Evolutionary conservation across 1,284 basidiomycete species (phyloP).

Genomic region (Baeospora myosura): DNA sequence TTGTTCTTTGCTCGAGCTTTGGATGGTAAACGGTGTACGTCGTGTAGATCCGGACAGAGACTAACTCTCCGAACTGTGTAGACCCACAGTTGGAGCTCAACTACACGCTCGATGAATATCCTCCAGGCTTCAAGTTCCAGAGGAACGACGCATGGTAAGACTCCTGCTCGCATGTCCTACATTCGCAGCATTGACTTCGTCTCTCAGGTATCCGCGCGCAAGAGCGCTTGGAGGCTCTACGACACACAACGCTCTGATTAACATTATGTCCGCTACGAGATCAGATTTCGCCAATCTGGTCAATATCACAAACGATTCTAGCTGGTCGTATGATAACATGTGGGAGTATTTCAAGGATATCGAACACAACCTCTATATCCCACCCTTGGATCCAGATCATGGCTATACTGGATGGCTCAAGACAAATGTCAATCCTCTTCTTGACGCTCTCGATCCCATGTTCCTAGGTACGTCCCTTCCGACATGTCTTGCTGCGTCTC

Average conservation of each 20-base stretch:
- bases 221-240: constrained; percentile 18
- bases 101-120: constrained; percentile 18
- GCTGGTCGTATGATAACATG: constrained; percentile 17
- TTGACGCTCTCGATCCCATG: too few species aligned
- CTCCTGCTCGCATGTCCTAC: neutral
- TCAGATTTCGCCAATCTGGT: constrained; percentile 17
- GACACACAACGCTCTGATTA: constrained; percentile 19
- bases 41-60: neutral
- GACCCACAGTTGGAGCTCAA: constrained; percentile 16
- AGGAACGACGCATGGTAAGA: constrained; percentile 14
- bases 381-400: constrained; percentile 11
- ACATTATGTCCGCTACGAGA: constrained; percentile 15
- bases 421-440: constrained; percentile 16
- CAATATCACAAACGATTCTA: constrained; percentile 15
- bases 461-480: too few species aligned
- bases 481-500: too few species aligned
- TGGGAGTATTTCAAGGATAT: constrained; percentile 17
- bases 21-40: constrained; percentile 10
- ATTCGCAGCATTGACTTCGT: neutral
- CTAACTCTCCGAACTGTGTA: constrained; percentile 1
- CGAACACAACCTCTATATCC: constrained; percentile 14
- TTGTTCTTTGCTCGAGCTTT: constrained; percentile 15
- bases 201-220: constrained; percentile 17
- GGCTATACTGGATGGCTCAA: constrained; percentile 19
- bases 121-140: constrained; percentile 13